Evolutionary conservation across 23 red algal species (phyloP).

Genomic region (Pyropia haitanensis): DNA sequence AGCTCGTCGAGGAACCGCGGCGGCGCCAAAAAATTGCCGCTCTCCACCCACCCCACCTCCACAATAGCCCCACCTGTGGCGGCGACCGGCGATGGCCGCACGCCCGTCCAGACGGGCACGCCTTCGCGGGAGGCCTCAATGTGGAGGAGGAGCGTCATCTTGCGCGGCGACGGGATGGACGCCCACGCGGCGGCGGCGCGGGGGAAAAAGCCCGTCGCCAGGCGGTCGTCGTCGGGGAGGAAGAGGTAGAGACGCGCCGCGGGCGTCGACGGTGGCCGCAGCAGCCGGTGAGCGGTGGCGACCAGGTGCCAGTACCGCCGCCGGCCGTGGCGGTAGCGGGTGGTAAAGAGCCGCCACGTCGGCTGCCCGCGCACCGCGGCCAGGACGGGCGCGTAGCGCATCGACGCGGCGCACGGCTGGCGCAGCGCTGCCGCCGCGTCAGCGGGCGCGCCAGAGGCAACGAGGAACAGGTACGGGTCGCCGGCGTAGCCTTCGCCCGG

Average conservation of each 20-base stretch:
- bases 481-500: neutral
- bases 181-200: constrained; percentile 18
- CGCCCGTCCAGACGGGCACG: constrained; percentile 59
- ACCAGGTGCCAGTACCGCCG: constrained; percentile 74
- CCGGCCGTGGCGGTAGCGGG: constrained; percentile 46
- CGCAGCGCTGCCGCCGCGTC: neutral
- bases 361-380: neutral
- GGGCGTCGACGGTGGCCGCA: constrained; percentile 10
- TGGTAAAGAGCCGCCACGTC: constrained; percentile 53
- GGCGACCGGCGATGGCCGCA: constrained; percentile 24
- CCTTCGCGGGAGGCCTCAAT: constrained; percentile 48
- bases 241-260: constrained; percentile 41
- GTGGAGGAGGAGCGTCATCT: constrained; percentile 79
- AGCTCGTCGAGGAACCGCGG: constrained; percentile 30
- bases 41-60: constrained; percentile 66
- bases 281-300: constrained; percentile 30
- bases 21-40: constrained; percentile 50
- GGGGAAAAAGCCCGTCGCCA: constrained; percentile 42
- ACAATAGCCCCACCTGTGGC: neutral
- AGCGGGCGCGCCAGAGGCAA: no score
- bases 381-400: neutral
- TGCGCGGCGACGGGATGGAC: constrained; percentile 18
- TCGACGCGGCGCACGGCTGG: neutral
- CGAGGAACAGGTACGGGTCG: neutral
- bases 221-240: constrained; percentile 75